Percentiles rank a stretch among this genome's conserved stretches.
Evolutionary conservation across 768 basidiomycete genomes (phyloP).

Genomic region (Hericium coralloides): DNA sequence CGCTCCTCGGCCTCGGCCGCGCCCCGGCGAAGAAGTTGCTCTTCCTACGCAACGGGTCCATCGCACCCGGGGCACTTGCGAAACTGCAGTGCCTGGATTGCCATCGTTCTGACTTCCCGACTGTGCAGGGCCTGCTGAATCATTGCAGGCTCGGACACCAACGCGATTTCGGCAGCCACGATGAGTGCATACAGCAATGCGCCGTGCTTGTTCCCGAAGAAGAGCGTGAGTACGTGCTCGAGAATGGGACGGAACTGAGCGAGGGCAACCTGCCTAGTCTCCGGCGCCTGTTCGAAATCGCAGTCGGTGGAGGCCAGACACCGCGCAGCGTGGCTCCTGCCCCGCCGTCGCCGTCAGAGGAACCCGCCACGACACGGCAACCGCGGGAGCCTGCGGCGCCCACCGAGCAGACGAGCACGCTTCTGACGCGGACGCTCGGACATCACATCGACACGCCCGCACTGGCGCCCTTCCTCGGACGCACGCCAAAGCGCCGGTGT

Average conservation of each 20-base stretch:
- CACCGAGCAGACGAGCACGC: conserved; percentile 21
- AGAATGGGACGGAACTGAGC: conserved; percentile 30
- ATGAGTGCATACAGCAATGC: conserved; percentile 39
- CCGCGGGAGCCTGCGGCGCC: neutral
- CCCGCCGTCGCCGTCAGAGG: neutral
- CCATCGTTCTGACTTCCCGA: conserved; percentile 38
- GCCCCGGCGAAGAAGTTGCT: conserved; percentile 26
- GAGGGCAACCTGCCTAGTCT: conserved; percentile 37
- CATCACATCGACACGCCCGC: conserved; percentile 43
- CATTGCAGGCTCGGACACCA: conserved; percentile 42
- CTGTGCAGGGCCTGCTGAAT: conserved; percentile 42
- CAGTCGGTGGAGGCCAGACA: conserved; percentile 28
- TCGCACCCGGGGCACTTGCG: conserved; percentile 23
- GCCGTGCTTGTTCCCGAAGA: conserved; percentile 28
- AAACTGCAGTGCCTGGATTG: conserved; percentile 37
- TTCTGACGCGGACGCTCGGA: conserved; percentile 40
- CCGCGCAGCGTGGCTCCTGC: neutral
- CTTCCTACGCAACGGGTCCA: conserved; percentile 29
- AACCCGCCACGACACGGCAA: neutral
- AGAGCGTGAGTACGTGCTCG: conserved; percentile 25
- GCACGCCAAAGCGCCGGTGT: conserved; percentile 30
- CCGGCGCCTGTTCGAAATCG: conserved; percentile 39
- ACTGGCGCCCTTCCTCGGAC: conserved; percentile 42
- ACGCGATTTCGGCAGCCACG: conserved; percentile 41
- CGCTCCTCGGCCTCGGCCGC: conserved; percentile 5